Evolutionary conservation across 1,284 basidiomycete species (phyloP).

Genomic region (Pseudozyma flocculosa): DNA sequence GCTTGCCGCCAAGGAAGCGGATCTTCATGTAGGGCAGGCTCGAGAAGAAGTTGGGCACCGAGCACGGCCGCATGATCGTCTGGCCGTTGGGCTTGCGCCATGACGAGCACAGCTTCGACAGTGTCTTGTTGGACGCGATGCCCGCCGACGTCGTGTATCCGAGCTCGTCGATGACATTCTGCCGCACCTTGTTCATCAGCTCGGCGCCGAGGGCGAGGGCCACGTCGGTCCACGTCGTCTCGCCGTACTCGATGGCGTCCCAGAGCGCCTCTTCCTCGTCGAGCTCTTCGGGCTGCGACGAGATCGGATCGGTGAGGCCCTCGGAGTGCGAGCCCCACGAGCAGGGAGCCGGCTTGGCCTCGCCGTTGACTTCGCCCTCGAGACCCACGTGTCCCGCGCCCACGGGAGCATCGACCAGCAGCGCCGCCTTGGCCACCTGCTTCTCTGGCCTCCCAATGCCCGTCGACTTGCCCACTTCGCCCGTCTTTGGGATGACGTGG

Average conservation of each 20-base stretch:
- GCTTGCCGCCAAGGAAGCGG: slow-evolving; percentile 89
- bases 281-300: slow-evolving; percentile 27
- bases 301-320: slow-evolving; percentile 22
- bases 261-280: slow-evolving; percentile 26
- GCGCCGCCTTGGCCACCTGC: slow-evolving; percentile 23
- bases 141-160: slow-evolving; percentile 97
- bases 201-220: slow-evolving; percentile 85
- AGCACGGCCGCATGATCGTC: slow-evolving; percentile 45
- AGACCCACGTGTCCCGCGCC: slow-evolving; percentile 23
- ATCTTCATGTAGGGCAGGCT: slow-evolving; percentile 62
- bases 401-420: slow-evolving; percentile 32
- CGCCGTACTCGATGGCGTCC: slow-evolving; percentile 35
- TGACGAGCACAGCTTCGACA: slow-evolving; percentile 73
- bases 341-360: slow-evolving; percentile 5
- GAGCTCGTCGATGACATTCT: slow-evolving; percentile 70
- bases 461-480: slow-evolving; percentile 54
- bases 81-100: slow-evolving; percentile 51
- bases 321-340: slow-evolving; percentile 15
- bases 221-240: slow-evolving; percentile 82
- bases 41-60: slow-evolving; percentile 40
- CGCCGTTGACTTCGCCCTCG: slow-evolving; percentile 31
- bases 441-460: slow-evolving; percentile 41
- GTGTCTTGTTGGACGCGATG: slow-evolving; percentile 87
- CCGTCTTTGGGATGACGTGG: slow-evolving; percentile 69
- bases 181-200: slow-evolving; percentile 75